phyloP scores from a whole-genome alignment of 148 eudicot genomes.

The Rhododendron ferrugineum region DNA sequence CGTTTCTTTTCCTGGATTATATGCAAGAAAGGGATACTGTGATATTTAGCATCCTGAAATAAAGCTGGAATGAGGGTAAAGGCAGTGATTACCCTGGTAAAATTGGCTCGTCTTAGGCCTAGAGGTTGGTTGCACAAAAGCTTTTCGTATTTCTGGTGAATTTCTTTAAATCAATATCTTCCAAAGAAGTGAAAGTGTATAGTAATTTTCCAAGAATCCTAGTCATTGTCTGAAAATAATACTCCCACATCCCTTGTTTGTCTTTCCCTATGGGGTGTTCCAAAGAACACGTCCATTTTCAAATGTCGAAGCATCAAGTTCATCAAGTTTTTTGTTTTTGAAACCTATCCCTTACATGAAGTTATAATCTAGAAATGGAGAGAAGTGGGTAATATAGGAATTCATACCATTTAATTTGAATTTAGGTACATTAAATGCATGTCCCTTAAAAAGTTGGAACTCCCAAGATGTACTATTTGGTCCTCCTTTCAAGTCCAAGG shows the following conservation, averaged over 20 bases:
- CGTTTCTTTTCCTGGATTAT: conserved; percentile 2
- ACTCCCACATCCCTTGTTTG: background rate
- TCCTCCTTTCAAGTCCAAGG: background rate
- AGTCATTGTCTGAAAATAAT: background rate
- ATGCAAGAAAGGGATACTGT: background rate
- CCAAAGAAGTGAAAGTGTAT: background rate
- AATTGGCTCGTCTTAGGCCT: background rate
- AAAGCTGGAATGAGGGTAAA: conserved; percentile 4
- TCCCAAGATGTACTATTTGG: background rate
- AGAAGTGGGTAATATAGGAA: background rate
- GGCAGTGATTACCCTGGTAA: background rate
- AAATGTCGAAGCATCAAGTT: background rate
- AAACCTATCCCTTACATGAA: background rate
- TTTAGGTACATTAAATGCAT: background rate
- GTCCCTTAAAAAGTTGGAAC: background rate
- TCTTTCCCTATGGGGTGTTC: background rate
- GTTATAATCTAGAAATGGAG: background rate
- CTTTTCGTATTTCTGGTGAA: background rate
- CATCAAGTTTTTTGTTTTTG: background rate
- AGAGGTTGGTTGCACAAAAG: background rate
- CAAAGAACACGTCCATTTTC: background rate
- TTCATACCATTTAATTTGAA: background rate
- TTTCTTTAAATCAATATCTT: background rate
- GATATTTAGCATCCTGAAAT: background rate
- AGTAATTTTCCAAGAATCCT: background rate